These are phyloP conservation scores for Neofusicoccum cordaticola DNA, from an alignment of 2,329 filamentous ascomycete genomes.

Conservation along the genomic window DNA sequence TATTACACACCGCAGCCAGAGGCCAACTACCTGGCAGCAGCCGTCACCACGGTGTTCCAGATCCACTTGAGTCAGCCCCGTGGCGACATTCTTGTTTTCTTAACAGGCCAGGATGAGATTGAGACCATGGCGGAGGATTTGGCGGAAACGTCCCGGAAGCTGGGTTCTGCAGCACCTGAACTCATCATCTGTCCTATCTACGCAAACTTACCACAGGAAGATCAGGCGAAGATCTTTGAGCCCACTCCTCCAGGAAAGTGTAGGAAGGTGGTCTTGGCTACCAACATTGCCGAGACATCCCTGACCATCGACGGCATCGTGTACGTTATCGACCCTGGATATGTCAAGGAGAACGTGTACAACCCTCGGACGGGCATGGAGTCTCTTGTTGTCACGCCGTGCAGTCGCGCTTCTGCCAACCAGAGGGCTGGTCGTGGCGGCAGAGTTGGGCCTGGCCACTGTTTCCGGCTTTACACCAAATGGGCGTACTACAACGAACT, in stretches of 20 bases:
- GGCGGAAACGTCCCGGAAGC: conserved; percentile 78
- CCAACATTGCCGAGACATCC: conserved; percentile 95
- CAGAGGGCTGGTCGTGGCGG: conserved; percentile 91
- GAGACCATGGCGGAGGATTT: conserved; percentile 82
- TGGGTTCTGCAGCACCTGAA: conserved; percentile 80
- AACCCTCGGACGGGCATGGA: conserved; percentile 92
- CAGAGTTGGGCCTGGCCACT: conserved; percentile 87
- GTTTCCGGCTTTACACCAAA: conserved; percentile 89
- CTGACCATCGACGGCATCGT: conserved; percentile 95
- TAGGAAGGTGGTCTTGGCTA: conserved; percentile 88
- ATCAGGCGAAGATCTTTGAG: conserved; percentile 92
- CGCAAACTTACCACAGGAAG: conserved; percentile 83
- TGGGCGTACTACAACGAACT: conserved; percentile 94
- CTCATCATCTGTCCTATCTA: conserved; percentile 93
- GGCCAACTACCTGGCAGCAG: conserved; percentile 87
- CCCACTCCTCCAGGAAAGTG: conserved; percentile 74
- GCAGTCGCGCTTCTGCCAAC: conserved; percentile 86
- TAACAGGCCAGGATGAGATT: conserved; percentile 96
- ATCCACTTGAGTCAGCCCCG: conserved; percentile 80
- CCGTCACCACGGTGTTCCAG: conserved; percentile 90
- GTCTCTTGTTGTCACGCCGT: conserved; percentile 84
- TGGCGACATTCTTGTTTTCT: conserved; percentile 90
- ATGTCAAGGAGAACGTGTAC: conserved; percentile 93
- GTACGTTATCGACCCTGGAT: conserved; percentile 93
- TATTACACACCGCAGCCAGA: conserved; percentile 89